phyloP scores from a whole-genome alignment of 345 rosid species.

The Gossypium raimondii region DNA sequence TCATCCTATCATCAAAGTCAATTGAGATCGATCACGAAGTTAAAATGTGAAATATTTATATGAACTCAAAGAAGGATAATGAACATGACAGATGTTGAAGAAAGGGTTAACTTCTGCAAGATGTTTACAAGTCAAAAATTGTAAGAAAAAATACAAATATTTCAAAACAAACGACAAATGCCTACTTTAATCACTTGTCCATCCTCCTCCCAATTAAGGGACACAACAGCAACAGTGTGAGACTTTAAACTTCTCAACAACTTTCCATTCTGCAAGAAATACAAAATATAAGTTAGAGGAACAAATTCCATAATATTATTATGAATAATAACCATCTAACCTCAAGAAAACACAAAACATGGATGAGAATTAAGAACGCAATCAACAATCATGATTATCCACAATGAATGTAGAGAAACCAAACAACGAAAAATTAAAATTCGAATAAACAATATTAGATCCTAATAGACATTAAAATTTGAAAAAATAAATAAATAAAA shows the following conservation, averaged over 20 bases:
- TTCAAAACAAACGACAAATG: conserved; percentile 10
- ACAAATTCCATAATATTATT: background rate
- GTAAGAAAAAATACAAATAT: background rate
- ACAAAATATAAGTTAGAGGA: conserved; percentile 3
- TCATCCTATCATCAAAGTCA: conserved; percentile 39
- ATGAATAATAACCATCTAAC: background rate
- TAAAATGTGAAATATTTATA: background rate
- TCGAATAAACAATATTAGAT: background rate
- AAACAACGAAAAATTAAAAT: background rate
- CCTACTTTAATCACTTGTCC: conserved; percentile 44
- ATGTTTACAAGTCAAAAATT: background rate
- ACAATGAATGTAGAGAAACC: background rate
- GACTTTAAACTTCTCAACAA: conserved; percentile 68
- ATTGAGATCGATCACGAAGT: background rate
- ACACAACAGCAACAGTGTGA: conserved; percentile 66
- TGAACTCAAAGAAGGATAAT: background rate
- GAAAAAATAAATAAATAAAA: background rate
- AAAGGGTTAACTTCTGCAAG: conserved; percentile 8
- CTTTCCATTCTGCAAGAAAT: conserved; percentile 63
- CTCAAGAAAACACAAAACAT: background rate
- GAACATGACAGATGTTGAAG: background rate
- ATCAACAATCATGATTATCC: background rate
- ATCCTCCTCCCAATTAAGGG: conserved; percentile 89
- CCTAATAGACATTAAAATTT: background rate
- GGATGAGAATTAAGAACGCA: background rate